phyloP scores from a whole-genome alignment of 1,284 basidiomycete species.

The Stygiomarasmius scandens region DNA sequence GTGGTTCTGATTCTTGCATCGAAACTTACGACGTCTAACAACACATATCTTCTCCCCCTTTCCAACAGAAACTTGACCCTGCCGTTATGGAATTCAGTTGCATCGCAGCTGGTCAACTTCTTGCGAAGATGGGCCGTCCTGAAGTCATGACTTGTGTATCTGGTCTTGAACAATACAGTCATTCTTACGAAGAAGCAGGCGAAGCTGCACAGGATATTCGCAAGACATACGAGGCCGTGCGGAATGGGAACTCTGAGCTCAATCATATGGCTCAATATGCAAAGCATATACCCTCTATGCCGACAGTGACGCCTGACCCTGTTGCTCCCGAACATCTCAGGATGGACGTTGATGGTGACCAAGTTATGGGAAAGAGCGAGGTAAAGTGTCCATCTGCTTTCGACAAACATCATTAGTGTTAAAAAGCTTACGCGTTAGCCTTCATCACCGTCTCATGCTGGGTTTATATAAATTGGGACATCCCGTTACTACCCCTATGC shows the following conservation, averaged over 20 bases:
- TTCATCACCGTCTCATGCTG: neutral
- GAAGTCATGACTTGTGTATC: conserved; percentile 84
- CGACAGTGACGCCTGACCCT: conserved; percentile 6
- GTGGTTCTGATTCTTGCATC: conserved; percentile 20
- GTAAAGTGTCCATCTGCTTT: neutral
- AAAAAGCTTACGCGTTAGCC: neutral
- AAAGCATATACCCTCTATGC: conserved; percentile 9
- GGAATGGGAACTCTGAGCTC: conserved; percentile 50
- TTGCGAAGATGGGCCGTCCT: conserved; percentile 78
- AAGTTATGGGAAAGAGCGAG: neutral
- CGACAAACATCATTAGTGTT: neutral
- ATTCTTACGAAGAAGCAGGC: conserved; percentile 83
- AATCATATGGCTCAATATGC: conserved; percentile 55
- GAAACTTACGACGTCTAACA: neutral
- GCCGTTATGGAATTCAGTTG: conserved; percentile 86
- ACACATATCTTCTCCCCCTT: neutral
- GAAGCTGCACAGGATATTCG: conserved; percentile 75
- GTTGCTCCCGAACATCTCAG: conserved; percentile 1
- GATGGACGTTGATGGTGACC: neutral
- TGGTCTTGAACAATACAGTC: conserved; percentile 85
- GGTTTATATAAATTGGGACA: neutral
- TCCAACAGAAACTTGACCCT: conserved; percentile 67
- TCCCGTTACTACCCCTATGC: neutral
- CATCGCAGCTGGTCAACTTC: conserved; percentile 79
- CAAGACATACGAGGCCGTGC: conserved; percentile 53